Evolutionary conservation across 139 green algal species (phyloP).

Genomic region (Dunaliella primolecta): DNA sequence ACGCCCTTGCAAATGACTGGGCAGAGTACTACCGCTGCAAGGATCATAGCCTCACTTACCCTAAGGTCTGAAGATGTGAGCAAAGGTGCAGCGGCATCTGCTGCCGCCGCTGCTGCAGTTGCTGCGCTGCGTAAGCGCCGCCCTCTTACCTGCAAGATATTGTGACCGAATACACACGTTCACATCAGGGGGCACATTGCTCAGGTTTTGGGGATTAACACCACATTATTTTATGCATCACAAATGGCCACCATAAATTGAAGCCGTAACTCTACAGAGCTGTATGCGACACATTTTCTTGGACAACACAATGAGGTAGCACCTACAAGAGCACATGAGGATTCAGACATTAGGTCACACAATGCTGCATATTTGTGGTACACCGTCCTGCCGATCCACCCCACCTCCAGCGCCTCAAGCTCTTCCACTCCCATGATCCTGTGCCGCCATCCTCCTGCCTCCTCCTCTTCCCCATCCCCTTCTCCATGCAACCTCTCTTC

Average conservation of each 20-base stretch:
- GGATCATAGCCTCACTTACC: no score
- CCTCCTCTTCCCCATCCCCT: neutral
- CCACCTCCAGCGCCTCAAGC: neutral
- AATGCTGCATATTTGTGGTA: no score
- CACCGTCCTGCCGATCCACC: no score
- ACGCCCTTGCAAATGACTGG: no score
- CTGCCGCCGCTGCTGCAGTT: conserved; percentile 46
- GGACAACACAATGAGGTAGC: no score
- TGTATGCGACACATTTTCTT: no score
- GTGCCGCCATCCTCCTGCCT: neutral
- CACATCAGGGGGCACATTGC: no score
- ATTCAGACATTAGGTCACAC: no score
- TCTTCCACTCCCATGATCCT: neutral
- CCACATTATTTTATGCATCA: no score
- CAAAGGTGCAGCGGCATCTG: conserved; percentile 54
- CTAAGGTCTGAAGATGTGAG: conserved; percentile 45
- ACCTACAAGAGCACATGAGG: neutral
- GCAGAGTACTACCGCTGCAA: no score
- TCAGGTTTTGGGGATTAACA: no score
- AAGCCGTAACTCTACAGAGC: neutral
- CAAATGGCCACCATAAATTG: neutral
- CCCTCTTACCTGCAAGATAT: neutral
- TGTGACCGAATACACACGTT: neutral
- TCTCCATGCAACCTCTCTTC: conserved; percentile 2
- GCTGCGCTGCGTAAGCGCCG: conserved; percentile 43